phyloP scores from a whole-genome alignment of 345 rosid genomes.

The Sisymbrium altissimum region DNA sequence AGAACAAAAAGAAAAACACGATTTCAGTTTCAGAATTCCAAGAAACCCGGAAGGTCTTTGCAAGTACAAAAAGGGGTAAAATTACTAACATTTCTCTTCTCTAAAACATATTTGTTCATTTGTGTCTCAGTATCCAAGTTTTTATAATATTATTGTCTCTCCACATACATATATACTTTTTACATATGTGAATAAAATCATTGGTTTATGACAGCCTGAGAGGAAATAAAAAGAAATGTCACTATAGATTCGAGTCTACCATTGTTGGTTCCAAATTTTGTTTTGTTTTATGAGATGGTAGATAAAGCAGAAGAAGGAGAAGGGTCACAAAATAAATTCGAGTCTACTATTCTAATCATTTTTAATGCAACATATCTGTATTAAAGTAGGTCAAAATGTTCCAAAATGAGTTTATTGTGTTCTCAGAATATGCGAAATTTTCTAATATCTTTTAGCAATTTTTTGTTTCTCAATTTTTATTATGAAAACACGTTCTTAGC shows the following conservation, averaged over 20 bases:
- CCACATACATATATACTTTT: neutral
- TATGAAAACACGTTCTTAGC: neutral
- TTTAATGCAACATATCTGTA: neutral
- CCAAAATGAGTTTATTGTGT: too few relatives aligned
- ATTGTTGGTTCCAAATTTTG: too few relatives aligned
- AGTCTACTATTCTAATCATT: neutral
- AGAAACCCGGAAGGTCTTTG: neutral
- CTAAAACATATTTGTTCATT: neutral
- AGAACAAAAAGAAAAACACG: neutral
- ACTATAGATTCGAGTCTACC: too few relatives aligned
- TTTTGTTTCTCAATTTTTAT: neutral
- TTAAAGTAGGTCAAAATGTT: too few relatives aligned
- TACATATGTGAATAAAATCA: neutral
- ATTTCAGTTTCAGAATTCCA: neutral
- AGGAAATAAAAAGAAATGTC: too few relatives aligned
- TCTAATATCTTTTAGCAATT: neutral
- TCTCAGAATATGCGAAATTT: too few relatives aligned
- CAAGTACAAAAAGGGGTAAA: neutral
- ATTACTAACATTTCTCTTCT: slow-evolving; percentile 7
- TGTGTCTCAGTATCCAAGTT: neutral
- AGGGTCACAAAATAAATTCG: slow-evolving; percentile 6
- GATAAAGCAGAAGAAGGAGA: too few relatives aligned
- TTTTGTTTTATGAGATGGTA: too few relatives aligned
- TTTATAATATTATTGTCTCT: neutral
- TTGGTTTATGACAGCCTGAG: neutral